Percentiles rank a stretch among this genome's conserved stretches.
Conservation (phyloP, 1,139 yeast species). For the Suhomyces maxii region DNA sequence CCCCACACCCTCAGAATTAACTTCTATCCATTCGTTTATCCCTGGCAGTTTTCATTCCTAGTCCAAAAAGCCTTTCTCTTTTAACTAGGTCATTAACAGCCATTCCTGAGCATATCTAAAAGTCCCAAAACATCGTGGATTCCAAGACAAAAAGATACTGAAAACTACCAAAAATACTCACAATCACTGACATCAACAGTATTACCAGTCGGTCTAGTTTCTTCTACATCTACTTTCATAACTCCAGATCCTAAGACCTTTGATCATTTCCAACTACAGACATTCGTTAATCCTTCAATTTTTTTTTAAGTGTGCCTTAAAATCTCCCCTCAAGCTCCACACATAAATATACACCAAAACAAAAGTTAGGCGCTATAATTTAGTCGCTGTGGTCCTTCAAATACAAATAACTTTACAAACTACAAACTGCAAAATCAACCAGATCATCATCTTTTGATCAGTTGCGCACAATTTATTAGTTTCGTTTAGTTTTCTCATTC, state of each 20-base stretch:
- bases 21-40: slow-evolving; percentile 11
- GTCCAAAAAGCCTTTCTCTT: not conserved
- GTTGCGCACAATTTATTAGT: not conserved
- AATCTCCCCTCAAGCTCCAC: not conserved
- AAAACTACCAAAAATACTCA: not conserved
- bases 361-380: too few relatives aligned
- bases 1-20: slow-evolving; percentile 9
- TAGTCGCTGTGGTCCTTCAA: too few relatives aligned
- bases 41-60: not conserved
- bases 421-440: too few relatives aligned
- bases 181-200: not conserved
- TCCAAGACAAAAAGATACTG: not conserved
- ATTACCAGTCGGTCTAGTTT: too few relatives aligned
- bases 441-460: too few relatives aligned
- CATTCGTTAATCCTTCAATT: not conserved
- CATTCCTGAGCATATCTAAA: not conserved
- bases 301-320: not conserved
- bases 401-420: too few relatives aligned
- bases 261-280: not conserved
- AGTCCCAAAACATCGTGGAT: not conserved
- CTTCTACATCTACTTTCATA: too few relatives aligned
- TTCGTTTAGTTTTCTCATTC: not conserved
- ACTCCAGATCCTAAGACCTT: not conserved
- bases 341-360: not conserved
- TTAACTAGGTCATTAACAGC: not conserved